phyloP scores from a whole-genome alignment of 352 stramenopile genomes.

The Pythium myriotylum region DNA sequence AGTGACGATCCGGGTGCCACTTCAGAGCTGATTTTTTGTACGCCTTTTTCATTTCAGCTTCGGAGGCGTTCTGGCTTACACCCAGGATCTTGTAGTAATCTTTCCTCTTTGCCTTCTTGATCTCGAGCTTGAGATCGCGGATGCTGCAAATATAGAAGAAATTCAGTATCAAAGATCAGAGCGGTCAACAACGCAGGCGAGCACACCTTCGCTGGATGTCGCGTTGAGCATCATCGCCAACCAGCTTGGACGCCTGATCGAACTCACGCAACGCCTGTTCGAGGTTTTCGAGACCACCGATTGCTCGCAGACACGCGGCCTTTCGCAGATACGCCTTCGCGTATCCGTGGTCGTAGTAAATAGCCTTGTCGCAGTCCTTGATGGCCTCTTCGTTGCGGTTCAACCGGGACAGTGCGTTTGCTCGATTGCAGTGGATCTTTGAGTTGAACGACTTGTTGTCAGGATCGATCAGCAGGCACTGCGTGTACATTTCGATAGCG shows the following conservation, averaged over 20 bases:
- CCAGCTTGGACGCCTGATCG: slow-evolving; percentile 87
- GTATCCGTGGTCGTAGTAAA: slow-evolving; percentile 92
- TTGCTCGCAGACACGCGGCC: slow-evolving; percentile 70
- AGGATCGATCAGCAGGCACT: slow-evolving; percentile 87
- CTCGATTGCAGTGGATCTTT: slow-evolving; percentile 94
- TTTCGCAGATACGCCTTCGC: slow-evolving; percentile 89
- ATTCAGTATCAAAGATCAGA: too few species aligned
- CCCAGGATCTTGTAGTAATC: slow-evolving; percentile 96
- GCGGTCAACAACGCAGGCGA: too few species aligned
- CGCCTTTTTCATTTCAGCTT: slow-evolving; percentile 98
- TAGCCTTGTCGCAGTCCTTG: slow-evolving; percentile 88
- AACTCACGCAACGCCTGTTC: slow-evolving; percentile 91
- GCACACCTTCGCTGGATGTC: slow-evolving; percentile 62
- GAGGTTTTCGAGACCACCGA: slow-evolving; percentile 87
- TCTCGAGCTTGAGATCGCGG: slow-evolving; percentile 87
- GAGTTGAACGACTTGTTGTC: slow-evolving; percentile 92
- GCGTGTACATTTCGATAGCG: slow-evolving; percentile 88
- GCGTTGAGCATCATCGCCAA: slow-evolving; percentile 75
- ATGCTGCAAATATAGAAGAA: slow-evolving; percentile 49
- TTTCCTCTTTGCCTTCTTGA: slow-evolving; percentile 96
- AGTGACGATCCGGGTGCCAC: slow-evolving; percentile 96
- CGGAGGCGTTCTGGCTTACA: slow-evolving; percentile 74
- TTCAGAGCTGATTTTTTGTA: slow-evolving; percentile 95
- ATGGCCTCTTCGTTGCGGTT: slow-evolving; percentile 86
- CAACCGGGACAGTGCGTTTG: slow-evolving; percentile 84